Conservation (phyloP, 805 yeast genomes). For the Candida maltosa region DNA sequence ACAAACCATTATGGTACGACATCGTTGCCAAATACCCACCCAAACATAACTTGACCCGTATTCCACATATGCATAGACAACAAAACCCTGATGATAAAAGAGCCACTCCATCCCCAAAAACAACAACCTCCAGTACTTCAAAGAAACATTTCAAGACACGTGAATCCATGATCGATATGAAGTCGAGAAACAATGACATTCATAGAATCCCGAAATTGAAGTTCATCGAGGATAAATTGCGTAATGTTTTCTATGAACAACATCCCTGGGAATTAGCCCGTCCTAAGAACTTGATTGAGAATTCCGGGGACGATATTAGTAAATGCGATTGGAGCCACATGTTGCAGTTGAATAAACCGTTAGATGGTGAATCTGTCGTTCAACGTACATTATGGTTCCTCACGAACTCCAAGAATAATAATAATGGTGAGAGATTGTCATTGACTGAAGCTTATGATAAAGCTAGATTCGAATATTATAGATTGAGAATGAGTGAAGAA, state of each 20-base stretch:
- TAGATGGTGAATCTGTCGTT: constrained; percentile 76
- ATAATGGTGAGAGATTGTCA: constrained; percentile 19
- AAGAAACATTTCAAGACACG: constrained; percentile 43
- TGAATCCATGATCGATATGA: constrained; percentile 29
- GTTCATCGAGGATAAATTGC: constrained; percentile 74
- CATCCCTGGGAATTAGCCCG: constrained; percentile 98
- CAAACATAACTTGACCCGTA: constrained; percentile 52
- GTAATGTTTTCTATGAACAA: constrained; percentile 80
- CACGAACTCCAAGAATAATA: constrained; percentile 16
- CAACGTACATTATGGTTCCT: constrained; percentile 42
- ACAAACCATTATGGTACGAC: constrained; percentile 86
- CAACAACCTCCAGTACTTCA: too few species aligned
- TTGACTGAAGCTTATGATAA: constrained; percentile 73
- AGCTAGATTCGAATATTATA: constrained; percentile 85
- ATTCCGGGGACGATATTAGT: constrained; percentile 52
- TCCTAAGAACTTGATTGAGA: constrained; percentile 81
- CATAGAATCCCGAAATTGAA: constrained; percentile 51
- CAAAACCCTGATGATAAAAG: constrained; percentile 24
- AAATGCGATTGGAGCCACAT: constrained; percentile 74
- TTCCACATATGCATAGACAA: constrained; percentile 29
- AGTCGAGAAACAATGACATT: constrained; percentile 36
- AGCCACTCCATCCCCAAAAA: background rate
- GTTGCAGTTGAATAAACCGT: constrained; percentile 65
- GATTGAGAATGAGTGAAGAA: constrained; percentile 80
- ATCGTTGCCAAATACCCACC: constrained; percentile 87